These are phyloP conservation scores for Lodderomyces orthopsilosis DNA, from an alignment of 1,139 yeast species.

Conservation along the genomic window DNA sequence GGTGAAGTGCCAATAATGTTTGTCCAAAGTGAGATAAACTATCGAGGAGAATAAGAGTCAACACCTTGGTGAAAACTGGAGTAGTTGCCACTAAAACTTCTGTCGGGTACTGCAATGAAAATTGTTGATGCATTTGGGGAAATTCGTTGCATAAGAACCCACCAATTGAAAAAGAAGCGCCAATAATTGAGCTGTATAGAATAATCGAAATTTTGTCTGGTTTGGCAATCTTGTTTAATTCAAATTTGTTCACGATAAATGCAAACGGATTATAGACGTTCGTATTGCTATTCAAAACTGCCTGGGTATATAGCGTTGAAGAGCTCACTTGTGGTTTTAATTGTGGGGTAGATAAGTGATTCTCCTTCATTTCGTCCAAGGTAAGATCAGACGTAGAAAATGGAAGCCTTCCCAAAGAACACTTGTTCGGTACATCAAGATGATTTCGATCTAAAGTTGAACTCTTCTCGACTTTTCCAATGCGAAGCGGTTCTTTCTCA, in stretches of 20 bases:
- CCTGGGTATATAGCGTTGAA: constrained; percentile 9
- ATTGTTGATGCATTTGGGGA: constrained; percentile 15
- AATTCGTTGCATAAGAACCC: constrained; percentile 35
- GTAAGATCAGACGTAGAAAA: constrained; percentile 34
- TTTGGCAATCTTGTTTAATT: constrained; percentile 22
- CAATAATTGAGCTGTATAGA: constrained; percentile 37
- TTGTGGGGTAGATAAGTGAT: constrained; percentile 7
- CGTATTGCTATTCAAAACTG: constrained; percentile 19
- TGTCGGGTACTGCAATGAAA: constrained; percentile 7
- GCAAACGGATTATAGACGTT: constrained; percentile 24
- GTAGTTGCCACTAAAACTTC: constrained; percentile 17
- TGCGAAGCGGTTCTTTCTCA: not conserved
- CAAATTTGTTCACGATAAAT: constrained; percentile 14
- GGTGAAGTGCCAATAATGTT: constrained; percentile 35
- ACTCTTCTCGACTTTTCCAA: not conserved
- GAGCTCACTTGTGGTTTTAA: not conserved
- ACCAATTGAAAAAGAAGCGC: constrained; percentile 28
- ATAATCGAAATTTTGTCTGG: constrained; percentile 41
- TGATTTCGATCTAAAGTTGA: not conserved
- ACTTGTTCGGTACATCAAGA: not conserved
- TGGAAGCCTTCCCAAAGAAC: constrained; percentile 20
- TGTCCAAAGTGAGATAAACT: constrained; percentile 38
- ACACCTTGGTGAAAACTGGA: constrained; percentile 22
- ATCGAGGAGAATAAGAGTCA: constrained; percentile 26
- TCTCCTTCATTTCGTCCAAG: constrained; percentile 24